A percentile compares a stretch with the other conserved stretches of the same genome.
Evolutionary conservation across 2,329 filamentous ascomycete species (phyloP).

Genomic region (Periconia digitata): DNA sequence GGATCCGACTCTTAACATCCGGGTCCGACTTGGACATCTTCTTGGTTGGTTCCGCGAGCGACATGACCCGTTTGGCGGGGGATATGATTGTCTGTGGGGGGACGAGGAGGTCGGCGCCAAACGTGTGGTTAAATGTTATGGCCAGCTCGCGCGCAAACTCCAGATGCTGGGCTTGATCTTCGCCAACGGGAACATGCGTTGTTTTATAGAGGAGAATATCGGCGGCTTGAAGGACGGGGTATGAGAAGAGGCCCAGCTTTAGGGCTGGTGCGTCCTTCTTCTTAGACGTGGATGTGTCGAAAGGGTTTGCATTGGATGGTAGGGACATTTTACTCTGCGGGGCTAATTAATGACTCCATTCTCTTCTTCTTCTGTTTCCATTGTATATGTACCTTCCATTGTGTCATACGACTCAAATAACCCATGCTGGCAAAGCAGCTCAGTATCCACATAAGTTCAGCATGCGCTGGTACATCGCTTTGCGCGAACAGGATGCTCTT

Average conservation of each 20-base stretch:
- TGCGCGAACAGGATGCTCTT: conserved; percentile 81
- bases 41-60: conserved; percentile 70
- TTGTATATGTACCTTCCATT: conserved; percentile 78
- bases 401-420: conserved; percentile 96
- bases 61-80: conserved; percentile 87
- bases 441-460: conserved; percentile 96
- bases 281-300: conserved; percentile 51
- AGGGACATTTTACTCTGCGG: conserved; percentile 67
- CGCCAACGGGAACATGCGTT: conserved; percentile 94
- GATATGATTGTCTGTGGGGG: conserved; percentile 33
- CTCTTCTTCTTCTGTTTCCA: neutral
- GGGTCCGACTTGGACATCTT: conserved; percentile 96
- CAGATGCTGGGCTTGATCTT: conserved; percentile 90
- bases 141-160: conserved; percentile 89
- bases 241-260: conserved; percentile 90
- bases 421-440: conserved; percentile 90
- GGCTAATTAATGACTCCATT: conserved; percentile 1
- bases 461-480: conserved; percentile 73
- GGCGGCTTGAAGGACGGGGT: conserved; percentile 92
- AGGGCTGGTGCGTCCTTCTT: conserved; percentile 56
- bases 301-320: conserved; percentile 57
- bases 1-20: conserved; percentile 72
- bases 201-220: conserved; percentile 85
- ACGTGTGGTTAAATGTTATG: conserved; percentile 77
- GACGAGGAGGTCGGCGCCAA: conserved; percentile 46